phyloP scores from a whole-genome alignment of 2,329 filamentous ascomycete species.

The Lithohypha guttulata region DNA sequence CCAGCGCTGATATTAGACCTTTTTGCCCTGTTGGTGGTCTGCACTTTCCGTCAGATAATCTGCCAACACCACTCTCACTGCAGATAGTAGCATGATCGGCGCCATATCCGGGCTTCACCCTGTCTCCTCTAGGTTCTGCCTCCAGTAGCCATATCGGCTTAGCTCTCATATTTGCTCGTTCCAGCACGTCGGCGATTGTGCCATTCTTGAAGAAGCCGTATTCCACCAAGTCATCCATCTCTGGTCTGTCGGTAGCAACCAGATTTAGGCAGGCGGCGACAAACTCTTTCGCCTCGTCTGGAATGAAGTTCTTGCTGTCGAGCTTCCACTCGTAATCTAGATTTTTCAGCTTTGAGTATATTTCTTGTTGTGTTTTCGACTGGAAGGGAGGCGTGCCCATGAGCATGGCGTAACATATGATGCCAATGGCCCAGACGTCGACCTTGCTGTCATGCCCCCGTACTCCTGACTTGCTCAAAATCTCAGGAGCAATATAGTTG shows the following conservation, averaged over 20 bases:
- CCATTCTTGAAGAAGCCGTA: conserved; percentile 43
- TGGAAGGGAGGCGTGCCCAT: conserved; percentile 95
- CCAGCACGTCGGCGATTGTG: conserved; percentile 35
- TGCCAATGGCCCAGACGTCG: conserved; percentile 94
- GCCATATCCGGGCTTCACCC: conserved; percentile 33
- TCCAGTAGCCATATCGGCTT: conserved; percentile 35
- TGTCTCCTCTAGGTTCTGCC: conserved; percentile 37
- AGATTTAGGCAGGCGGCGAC: conserved; percentile 38
- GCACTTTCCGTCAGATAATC: conserved; percentile 30
- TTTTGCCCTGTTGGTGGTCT: conserved; percentile 36
- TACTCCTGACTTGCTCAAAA: conserved; percentile 65
- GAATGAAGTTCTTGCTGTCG: conserved; percentile 37
- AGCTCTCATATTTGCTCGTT: conserved; percentile 29
- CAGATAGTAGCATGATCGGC: conserved; percentile 36
- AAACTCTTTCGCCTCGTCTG: conserved; percentile 39
- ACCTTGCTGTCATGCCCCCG: conserved; percentile 96
- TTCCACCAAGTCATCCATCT: conserved; percentile 40
- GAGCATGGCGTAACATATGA: conserved; percentile 93
- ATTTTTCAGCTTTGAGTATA: conserved; percentile 39
- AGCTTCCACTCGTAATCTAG: conserved; percentile 41
- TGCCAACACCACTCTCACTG: conserved; percentile 35
- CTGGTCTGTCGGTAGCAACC: conserved; percentile 37
- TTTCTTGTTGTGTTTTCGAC: conserved; percentile 50
- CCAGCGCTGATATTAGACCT: conserved; percentile 35
- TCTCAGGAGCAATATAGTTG: conserved; percentile 96